A percentile compares a stretch with the other conserved stretches of the same genome.
Evolutionary conservation across 352 stramenopile species (phyloP).

Genomic region (Phytopythium helicoides): DNA sequence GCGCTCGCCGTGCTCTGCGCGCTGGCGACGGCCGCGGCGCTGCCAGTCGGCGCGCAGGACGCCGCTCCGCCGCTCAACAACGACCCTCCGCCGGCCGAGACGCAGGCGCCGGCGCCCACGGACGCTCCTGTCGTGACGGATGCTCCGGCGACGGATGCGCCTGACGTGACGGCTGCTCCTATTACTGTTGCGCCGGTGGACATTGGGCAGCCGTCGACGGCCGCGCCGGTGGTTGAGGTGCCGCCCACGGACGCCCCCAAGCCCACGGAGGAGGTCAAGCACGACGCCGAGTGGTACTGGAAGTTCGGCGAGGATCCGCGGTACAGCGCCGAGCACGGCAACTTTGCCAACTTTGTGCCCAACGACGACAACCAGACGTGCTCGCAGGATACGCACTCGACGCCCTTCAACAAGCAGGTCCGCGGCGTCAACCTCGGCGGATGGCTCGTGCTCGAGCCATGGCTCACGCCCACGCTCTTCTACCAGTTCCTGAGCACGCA

Average conservation of each 20-base stretch:
- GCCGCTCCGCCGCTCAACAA: too few relatives aligned
- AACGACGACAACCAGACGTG: slow-evolving; percentile 66
- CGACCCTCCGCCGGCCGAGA: too few relatives aligned
- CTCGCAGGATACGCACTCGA: slow-evolving; percentile 60
- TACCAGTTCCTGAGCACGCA: slow-evolving; percentile 93
- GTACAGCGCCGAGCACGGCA: slow-evolving; percentile 36
- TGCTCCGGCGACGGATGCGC: too few relatives aligned
- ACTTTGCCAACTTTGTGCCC: slow-evolving; percentile 53
- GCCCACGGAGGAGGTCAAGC: slow-evolving; percentile 16
- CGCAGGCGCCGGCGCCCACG: too few relatives aligned
- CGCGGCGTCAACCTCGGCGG: slow-evolving; percentile 92
- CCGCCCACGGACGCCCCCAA: not conserved
- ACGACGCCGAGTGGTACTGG: slow-evolving; percentile 68
- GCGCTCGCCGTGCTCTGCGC: too few relatives aligned
- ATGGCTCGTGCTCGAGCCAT: slow-evolving; percentile 96
- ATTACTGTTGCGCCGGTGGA: too few relatives aligned
- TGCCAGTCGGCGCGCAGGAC: too few relatives aligned
- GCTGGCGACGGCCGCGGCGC: too few relatives aligned
- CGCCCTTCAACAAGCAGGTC: slow-evolving; percentile 80
- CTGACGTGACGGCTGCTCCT: too few relatives aligned
- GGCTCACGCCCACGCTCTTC: slow-evolving; percentile 95
- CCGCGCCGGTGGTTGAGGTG: too few relatives aligned
- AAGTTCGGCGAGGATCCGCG: slow-evolving; percentile 47
- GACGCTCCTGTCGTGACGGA: too few relatives aligned
- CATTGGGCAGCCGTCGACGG: too few relatives aligned